Conservation (phyloP, 73 alveolate species). For the Blepharisma japonicum region DNA sequence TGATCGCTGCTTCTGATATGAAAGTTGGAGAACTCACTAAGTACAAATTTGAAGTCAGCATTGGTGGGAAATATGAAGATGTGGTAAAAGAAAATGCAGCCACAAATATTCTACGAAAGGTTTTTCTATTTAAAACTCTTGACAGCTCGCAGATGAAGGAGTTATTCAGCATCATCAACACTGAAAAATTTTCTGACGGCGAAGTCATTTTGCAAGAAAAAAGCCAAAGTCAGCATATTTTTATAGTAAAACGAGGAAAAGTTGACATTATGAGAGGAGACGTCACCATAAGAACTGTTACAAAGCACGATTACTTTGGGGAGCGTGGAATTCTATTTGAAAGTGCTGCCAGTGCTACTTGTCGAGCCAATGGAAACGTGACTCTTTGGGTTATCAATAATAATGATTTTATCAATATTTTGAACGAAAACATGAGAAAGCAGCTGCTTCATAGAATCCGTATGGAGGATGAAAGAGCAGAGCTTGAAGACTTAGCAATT, state of each 20-base stretch:
- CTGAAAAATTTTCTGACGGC: conserved; percentile 33
- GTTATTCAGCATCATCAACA: conserved; percentile 37
- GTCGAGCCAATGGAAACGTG: conserved; percentile 56
- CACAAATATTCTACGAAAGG: conserved; percentile 33
- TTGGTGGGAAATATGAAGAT: conserved; percentile 28
- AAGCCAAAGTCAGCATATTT: conserved; percentile 36
- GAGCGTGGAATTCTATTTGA: conserved; percentile 51
- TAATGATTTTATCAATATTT: conserved; percentile 39
- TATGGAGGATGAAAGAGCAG: conserved; percentile 37
- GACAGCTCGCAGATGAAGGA: conserved; percentile 33
- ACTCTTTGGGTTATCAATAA: conserved; percentile 45
- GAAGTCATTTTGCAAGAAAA: conserved; percentile 42
- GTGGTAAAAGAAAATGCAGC: conserved; percentile 31
- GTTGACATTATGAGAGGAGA: conserved; percentile 44
- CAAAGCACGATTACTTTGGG: conserved; percentile 58
- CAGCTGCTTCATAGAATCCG: conserved; percentile 29
- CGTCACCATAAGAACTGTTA: conserved; percentile 43
- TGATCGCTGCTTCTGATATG: conserved; percentile 28
- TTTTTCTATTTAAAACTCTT: conserved; percentile 44
- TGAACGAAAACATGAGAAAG: conserved; percentile 43
- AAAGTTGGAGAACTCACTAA: conserved; percentile 8
- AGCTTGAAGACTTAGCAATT: conserved; percentile 45
- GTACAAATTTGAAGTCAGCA: conserved; percentile 7
- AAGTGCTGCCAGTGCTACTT: conserved; percentile 46
- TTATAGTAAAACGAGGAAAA: conserved; percentile 53